phyloP scores from a whole-genome alignment of 1,284 basidiomycete genomes.

The Cryptococcus sp. region DNA sequence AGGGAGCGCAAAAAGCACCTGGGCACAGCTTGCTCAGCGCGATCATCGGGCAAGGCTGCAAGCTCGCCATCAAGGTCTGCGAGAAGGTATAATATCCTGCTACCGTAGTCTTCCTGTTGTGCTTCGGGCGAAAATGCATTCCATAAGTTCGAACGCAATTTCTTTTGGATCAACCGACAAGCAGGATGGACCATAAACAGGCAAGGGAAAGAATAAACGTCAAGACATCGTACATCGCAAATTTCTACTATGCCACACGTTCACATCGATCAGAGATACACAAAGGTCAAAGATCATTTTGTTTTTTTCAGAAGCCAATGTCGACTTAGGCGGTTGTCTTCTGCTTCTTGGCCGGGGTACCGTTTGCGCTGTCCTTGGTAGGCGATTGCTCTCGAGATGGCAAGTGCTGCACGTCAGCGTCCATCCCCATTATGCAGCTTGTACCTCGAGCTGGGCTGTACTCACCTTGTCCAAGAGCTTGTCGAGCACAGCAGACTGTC shows the following conservation, averaged over 20 bases:
- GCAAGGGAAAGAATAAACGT: too few relatives aligned
- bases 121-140: too few relatives aligned
- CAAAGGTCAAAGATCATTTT: too few relatives aligned
- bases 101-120: too few relatives aligned
- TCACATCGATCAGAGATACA: too few relatives aligned
- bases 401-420: constrained; percentile 27
- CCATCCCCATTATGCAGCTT: not conserved
- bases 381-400: constrained; percentile 34
- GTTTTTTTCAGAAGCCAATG: too few relatives aligned
- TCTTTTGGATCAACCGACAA: too few relatives aligned
- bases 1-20: constrained; percentile 84
- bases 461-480: constrained; percentile 57
- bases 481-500: constrained; percentile 81
- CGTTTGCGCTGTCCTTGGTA: constrained; percentile 12
- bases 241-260: too few relatives aligned
- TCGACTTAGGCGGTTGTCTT: constrained; percentile 16
- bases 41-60: constrained; percentile 78
- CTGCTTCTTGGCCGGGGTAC: constrained; percentile 23
- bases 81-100: constrained; percentile 66
- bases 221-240: too few relatives aligned
- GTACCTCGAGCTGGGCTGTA: not conserved
- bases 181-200: too few relatives aligned
- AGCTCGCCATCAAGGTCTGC: constrained; percentile 81
- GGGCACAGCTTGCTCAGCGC: constrained; percentile 85
- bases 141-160: too few relatives aligned